These are phyloP conservation scores for Coemansia sp. DNA, from an alignment of 192 early-diverging fungal genomes.

Conservation along the genomic window DNA sequence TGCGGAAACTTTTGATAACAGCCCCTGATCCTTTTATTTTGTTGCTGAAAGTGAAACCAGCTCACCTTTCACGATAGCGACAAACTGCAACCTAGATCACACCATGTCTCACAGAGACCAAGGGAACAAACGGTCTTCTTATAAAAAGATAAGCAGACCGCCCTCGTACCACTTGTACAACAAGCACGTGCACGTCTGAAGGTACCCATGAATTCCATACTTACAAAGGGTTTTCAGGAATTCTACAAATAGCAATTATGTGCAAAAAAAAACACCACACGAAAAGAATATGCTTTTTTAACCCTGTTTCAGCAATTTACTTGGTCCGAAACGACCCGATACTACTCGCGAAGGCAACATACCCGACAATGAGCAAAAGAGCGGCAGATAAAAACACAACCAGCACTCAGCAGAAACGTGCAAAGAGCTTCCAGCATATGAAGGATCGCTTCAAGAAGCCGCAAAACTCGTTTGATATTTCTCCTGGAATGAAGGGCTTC, in stretches of 20 bases:
- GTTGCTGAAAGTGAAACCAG: no score
- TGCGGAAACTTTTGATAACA: no score
- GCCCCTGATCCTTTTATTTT: no score
- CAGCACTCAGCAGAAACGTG: conserved; percentile 38
- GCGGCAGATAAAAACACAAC: conserved; percentile 17
- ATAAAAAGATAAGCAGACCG: not conserved
- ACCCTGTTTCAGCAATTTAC: no score
- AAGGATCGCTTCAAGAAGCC: conserved; percentile 43
- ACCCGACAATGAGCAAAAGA: conserved; percentile 31
- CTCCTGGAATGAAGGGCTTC: conserved; percentile 53
- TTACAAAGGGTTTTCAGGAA: not conserved
- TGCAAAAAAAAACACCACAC: not conserved
- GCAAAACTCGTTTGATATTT: conserved; percentile 46
- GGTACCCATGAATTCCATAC: not conserved
- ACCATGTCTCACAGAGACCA: not conserved
- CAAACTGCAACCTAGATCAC: not conserved
- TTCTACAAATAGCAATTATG: not conserved
- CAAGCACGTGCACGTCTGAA: not conserved
- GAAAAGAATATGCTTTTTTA: no score
- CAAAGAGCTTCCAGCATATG: conserved; percentile 42
- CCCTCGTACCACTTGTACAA: not conserved
- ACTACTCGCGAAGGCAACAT: not conserved
- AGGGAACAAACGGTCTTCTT: not conserved
- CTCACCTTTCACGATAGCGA: no score
- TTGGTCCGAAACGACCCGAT: not conserved